These are phyloP conservation scores for Phytophthora palmivora DNA, from an alignment of 352 stramenopile genomes.

Conservation along the genomic window DNA sequence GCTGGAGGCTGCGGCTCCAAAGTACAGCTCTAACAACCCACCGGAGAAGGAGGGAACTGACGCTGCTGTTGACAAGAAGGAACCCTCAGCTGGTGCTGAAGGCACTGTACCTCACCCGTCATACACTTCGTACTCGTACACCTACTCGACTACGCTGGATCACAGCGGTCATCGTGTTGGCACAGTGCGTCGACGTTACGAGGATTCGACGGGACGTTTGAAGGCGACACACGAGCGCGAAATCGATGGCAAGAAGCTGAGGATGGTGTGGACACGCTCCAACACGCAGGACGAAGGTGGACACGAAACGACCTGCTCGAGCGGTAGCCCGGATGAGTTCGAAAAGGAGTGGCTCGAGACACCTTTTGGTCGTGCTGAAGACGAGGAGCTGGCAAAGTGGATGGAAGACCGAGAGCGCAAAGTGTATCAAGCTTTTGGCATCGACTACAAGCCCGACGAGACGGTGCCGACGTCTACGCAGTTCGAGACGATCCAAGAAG, in stretches of 20 bases:
- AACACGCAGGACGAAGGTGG: conserved; percentile 59
- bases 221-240: conserved; percentile 77
- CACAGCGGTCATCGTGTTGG: conserved; percentile 60
- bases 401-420: conserved; percentile 36
- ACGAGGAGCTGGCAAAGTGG: conserved; percentile 37
- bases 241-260: conserved; percentile 71
- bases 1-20: conserved; percentile 11
- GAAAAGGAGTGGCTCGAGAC: conserved; percentile 71
- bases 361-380: conserved; percentile 62
- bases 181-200: conserved; percentile 70
- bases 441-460: conserved; percentile 46
- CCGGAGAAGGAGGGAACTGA: conserved; percentile 23
- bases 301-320: conserved; percentile 56
- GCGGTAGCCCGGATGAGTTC: conserved; percentile 58
- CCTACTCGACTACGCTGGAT: conserved; percentile 70
- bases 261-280: conserved; percentile 57
- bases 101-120: conserved; percentile 30
- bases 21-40: conserved; percentile 2
- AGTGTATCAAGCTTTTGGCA: conserved; percentile 39
- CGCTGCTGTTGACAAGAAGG: conserved; percentile 23
- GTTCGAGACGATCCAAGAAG: conserved; percentile 17
- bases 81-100: conserved; percentile 22
- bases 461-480: conserved; percentile 26
- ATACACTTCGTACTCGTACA: conserved; percentile 70
- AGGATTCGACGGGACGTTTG: conserved; percentile 73